Percentiles rank a stretch among this genome's conserved stretches.
These are phyloP conservation scores for Penicillium sp. DNA, from an alignment of 2,329 filamentous ascomycete genomes.

Conservation along the genomic window DNA sequence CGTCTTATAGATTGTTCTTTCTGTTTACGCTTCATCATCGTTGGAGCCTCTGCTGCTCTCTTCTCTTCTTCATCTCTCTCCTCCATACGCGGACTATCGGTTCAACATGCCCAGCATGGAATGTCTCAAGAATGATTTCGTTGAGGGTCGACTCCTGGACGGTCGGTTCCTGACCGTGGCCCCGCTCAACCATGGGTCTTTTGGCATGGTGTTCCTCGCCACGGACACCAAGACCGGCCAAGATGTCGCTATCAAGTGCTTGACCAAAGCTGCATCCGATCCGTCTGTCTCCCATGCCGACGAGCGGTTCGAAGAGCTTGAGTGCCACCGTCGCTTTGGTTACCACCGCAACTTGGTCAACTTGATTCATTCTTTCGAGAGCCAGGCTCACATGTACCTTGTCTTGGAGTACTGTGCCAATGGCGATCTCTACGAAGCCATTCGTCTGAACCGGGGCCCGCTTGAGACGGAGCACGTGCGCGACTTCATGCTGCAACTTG, in stretches of 20 bases:
- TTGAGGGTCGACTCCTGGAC: conserved; percentile 37
- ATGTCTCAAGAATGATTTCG: conserved; percentile 37
- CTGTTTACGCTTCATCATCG: conserved; percentile 15
- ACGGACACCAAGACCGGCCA: conserved; percentile 73
- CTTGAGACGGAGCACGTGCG: conserved; percentile 94
- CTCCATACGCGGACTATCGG: too few species aligned
- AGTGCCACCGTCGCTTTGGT: conserved; percentile 74
- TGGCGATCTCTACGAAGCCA: conserved; percentile 96
- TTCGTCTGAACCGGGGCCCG: conserved; percentile 81
- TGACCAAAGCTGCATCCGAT: conserved; percentile 74
- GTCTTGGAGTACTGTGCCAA: conserved; percentile 94
- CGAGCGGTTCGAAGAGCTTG: conserved; percentile 61
- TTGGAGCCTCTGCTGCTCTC: conserved; percentile 4
- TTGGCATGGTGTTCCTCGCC: conserved; percentile 97
- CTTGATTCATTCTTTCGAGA: conserved; percentile 86
- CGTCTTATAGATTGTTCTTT: conserved; percentile 26
- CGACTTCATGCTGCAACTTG: conserved; percentile 92
- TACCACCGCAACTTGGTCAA: conserved; percentile 91
- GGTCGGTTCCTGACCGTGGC: conserved; percentile 89
- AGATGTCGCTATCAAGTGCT: conserved; percentile 90
- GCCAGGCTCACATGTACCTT: conserved; percentile 81
- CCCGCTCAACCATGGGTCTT: conserved; percentile 96
- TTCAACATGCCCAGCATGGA: conserved; percentile 31
- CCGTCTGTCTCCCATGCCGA: conserved; percentile 66
- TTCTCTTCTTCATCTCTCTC: conserved; percentile 3